phyloP scores from a whole-genome alignment of 257 asterid species.

The Primulina huaijiensis region DNA sequence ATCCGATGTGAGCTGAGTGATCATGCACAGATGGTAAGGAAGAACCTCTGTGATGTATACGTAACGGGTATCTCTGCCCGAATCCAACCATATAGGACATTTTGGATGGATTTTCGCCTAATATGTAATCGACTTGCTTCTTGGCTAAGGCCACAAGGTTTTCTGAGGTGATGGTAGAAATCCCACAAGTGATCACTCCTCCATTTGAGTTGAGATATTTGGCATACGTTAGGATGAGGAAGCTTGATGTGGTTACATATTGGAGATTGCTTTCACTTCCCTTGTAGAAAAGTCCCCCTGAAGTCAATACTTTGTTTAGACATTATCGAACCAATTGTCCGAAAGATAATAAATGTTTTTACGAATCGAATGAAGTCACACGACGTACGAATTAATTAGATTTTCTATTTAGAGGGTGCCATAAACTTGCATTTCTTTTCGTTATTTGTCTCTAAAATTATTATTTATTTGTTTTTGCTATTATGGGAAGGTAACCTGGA shows the following conservation, averaged over 20 bases:
- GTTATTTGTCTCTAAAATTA: background rate
- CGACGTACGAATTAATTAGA: background rate
- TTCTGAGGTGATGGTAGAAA: conserved; percentile 42
- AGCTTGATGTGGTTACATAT: conserved; percentile 71
- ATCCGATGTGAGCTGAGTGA: background rate
- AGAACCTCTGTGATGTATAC: background rate
- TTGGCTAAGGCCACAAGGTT: conserved; percentile 46
- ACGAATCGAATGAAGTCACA: no score
- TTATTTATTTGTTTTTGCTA: no score
- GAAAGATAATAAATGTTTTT: background rate
- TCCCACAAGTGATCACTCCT: conserved; percentile 51
- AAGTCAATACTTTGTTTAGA: background rate
- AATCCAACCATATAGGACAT: conserved; percentile 82
- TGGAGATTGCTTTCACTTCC: conserved; percentile 74
- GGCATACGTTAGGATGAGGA: conserved; percentile 67
- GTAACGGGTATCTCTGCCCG: background rate
- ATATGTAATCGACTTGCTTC: conserved; percentile 75
- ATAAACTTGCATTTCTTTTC: no score
- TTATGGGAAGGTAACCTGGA: conserved; percentile 42
- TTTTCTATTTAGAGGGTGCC: no score
- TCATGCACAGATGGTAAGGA: background rate
- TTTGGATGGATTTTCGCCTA: conserved; percentile 69
- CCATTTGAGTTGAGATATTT: conserved; percentile 48
- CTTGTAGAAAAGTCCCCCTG: conserved; percentile 71
- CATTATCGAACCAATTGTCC: background rate